phyloP scores from a whole-genome alignment of 768 basidiomycete species.

The Mycena venus region DNA sequence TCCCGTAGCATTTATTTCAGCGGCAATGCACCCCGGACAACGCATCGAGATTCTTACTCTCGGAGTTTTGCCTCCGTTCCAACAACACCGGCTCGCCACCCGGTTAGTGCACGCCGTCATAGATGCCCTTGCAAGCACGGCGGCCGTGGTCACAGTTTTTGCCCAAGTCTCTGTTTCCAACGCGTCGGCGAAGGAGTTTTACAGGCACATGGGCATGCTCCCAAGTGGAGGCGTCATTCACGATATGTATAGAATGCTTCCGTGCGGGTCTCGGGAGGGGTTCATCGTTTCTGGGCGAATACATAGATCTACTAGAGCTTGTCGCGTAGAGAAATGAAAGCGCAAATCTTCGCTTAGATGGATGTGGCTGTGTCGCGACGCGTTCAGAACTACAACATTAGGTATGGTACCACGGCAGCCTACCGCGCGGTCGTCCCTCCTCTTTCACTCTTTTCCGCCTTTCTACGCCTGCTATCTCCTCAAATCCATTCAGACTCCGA shows the following conservation, averaged over 20 bases:
- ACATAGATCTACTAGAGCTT: constrained; percentile 19
- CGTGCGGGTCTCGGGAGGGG: constrained; percentile 55
- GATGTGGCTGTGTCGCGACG: background rate
- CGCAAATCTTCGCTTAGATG: background rate
- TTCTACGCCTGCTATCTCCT: constrained; percentile 91
- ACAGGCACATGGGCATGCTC: constrained; percentile 57
- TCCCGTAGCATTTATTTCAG: constrained; percentile 61
- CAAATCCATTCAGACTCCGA: constrained; percentile 70
- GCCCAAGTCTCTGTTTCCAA: constrained; percentile 63
- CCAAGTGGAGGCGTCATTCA: constrained; percentile 49
- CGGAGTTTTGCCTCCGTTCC: constrained; percentile 62
- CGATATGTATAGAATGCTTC: constrained; percentile 54
- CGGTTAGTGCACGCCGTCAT: constrained; percentile 45
- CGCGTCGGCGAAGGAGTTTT: constrained; percentile 55
- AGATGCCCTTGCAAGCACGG: constrained; percentile 34
- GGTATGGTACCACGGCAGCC: constrained; percentile 5
- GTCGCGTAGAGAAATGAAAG: background rate
- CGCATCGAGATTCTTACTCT: constrained; percentile 66
- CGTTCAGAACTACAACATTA: background rate
- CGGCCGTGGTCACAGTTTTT: constrained; percentile 48
- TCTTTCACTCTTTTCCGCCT: constrained; percentile 63
- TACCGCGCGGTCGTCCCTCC: constrained; percentile 41
- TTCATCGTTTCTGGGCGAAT: constrained; percentile 56
- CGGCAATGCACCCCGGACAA: constrained; percentile 47
- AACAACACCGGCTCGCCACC: constrained; percentile 55